Evolutionary conservation across 768 basidiomycete genomes (phyloP), one percentile per base, ranked within the genome.

Genomic region (Hygrophorus russula): DNA sequence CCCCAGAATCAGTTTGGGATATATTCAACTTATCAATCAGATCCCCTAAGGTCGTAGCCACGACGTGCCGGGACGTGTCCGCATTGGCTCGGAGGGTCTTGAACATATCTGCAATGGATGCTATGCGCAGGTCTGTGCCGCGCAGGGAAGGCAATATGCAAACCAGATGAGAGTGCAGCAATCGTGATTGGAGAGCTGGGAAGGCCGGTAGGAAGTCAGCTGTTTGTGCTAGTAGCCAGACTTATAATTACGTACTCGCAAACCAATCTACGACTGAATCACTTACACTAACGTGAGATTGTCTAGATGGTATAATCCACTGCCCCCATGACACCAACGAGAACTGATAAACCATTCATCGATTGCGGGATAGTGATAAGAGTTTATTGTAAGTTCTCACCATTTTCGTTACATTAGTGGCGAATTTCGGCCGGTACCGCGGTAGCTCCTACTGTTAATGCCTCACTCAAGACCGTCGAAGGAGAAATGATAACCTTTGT

Each of bases 151-250:
- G 94, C 94, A 50, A 97, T 65, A 36, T 69, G 71, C 0, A 74
- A 68, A 32, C 90, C 88, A 0, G 85, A 82, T 1, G 89, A 86
- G 15, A 96, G 78, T n/a, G 80, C 62, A 14, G 80, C 80, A 59
- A 99, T 93, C n/a, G 82, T 80, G 50, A 98, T 92, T 0, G 91
- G 91, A 0, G 91, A 85, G 28, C 82, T 86, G 2, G 94, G 88
- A 53, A 73, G 68, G 94, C 89, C 93, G 49, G 15, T n/a, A 17
- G 19, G 4, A 27, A 14, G 15, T 33, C 44, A 36, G 37, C 35
- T 42, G 19, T 36, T 13, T 30, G 32, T 2, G 17, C 5, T 15
- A 11, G 10, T 15, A n/a, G 8, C 33, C 31, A n/a, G n/a, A n/a
- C n/a, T n/a, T n/a, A n/a, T n/a, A n/a, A n/a, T n/a, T n/a, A n/a